Conservation (phyloP, 2,329 filamentous ascomycete species). For the Claviceps purpurea region DNA sequence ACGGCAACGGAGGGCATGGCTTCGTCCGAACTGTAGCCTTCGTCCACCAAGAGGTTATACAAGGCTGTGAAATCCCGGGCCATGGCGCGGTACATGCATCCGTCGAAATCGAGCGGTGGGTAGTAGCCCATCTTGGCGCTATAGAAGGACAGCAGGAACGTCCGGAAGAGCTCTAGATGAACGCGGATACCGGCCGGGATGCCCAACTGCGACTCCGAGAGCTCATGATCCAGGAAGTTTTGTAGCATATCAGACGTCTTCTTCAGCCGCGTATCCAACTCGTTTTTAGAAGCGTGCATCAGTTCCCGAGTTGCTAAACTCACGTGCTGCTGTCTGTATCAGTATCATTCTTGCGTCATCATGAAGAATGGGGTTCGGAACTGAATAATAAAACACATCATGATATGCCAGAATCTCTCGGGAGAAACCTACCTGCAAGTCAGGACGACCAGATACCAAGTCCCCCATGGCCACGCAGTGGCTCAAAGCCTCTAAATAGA, state of each 20-base stretch:
- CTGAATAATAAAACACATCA: too few species aligned
- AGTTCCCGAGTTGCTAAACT: constrained; percentile 46
- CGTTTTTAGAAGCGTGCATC: constrained; percentile 46
- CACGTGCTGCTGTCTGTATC: constrained; percentile 28
- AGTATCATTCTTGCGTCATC: not conserved
- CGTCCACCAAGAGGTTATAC: constrained; percentile 59
- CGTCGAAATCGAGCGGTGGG: constrained; percentile 41
- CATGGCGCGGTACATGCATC: constrained; percentile 44
- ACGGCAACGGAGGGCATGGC: constrained; percentile 40
- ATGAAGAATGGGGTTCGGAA: too few species aligned
- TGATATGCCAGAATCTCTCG: too few species aligned
- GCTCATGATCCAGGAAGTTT: constrained; percentile 58
- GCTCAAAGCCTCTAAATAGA: constrained; percentile 61
- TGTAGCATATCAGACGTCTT: constrained; percentile 44
- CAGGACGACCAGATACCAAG: constrained; percentile 38
- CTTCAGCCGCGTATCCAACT: constrained; percentile 51
- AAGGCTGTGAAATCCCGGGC: constrained; percentile 56
- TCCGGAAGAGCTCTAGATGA: constrained; percentile 61
- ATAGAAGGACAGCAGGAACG: constrained; percentile 55
- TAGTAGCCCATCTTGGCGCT: constrained; percentile 56
- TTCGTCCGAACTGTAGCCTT: constrained; percentile 33
- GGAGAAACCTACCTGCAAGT: constrained; percentile 42
- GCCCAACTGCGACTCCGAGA: constrained; percentile 53
- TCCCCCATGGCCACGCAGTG: constrained; percentile 72
- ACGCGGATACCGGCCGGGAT: constrained; percentile 45